Percentiles rank a stretch among this genome's conserved stretches.
Conservation (phyloP, 2,329 filamentous ascomycete genomes). For the Fusarium xylarioides region DNA sequence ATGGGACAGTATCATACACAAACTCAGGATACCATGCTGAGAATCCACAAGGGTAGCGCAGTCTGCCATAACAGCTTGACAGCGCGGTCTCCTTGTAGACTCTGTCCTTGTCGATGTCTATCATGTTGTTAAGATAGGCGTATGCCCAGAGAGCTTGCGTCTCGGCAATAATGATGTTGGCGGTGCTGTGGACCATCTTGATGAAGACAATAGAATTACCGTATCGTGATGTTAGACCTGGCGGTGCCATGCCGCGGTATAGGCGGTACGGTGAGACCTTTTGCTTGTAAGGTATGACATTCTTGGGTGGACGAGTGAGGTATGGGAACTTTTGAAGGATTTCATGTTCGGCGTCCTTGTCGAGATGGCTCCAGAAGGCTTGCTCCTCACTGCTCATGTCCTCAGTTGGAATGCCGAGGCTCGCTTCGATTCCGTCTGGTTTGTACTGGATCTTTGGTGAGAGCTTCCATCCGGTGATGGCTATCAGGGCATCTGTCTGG, state of each 20-base stretch:
- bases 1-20: neutral
- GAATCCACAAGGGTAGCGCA: neutral
- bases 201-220: neutral
- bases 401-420: neutral
- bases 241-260: neutral
- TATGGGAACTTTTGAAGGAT: neutral
- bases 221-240: neutral
- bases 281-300: neutral
- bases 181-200: neutral
- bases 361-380: neutral
- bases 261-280: neutral
- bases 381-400: neutral
- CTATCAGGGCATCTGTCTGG: neutral
- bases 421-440: neutral
- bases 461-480: neutral
- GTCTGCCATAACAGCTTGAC: neutral
- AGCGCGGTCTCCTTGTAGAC: neutral
- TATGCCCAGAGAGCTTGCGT: neutral
- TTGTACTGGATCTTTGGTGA: neutral
- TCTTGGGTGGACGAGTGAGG: neutral
- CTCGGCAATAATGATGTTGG: neutral
- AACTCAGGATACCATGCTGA: neutral
- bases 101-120: accelerated
- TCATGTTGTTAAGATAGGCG: neutral
- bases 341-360: neutral